Percentiles rank a stretch among this genome's conserved stretches.
Conservation (phyloP, 176 grass and related monocot genomes). For the Cenchrus fungigraminus region DNA sequence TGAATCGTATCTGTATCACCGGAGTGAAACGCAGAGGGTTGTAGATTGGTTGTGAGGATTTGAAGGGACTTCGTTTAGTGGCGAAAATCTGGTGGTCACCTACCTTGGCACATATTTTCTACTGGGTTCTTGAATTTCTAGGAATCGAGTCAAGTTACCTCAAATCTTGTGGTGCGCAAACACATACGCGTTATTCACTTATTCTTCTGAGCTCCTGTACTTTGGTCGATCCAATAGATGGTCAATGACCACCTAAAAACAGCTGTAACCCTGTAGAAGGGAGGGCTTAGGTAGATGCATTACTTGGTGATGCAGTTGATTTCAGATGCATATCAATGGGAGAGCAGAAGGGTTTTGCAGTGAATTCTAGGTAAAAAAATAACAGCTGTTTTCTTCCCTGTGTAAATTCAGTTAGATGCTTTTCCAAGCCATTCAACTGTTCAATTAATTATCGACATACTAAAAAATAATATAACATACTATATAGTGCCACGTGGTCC, state of each 20-base stretch:
- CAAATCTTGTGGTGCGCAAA: not conserved
- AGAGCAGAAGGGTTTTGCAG: not conserved
- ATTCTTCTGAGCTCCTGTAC: not conserved
- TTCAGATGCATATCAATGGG: not conserved
- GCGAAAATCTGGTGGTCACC: not conserved
- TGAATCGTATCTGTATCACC: not conserved
- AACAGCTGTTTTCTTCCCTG: not conserved
- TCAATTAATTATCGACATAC: not conserved
- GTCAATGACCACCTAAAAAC: not conserved
- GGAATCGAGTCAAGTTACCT: not conserved
- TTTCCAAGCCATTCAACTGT: not conserved
- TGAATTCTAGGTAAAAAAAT: not conserved
- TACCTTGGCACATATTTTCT: not conserved
- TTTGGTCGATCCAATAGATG: not conserved
- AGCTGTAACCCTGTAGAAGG: no score
- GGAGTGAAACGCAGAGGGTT: not conserved
- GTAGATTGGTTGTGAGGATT: not conserved
- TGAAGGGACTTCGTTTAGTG: not conserved
- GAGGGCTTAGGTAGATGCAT: not conserved
- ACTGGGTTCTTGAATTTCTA: not conserved
- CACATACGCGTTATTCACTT: not conserved
- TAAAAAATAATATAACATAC: not conserved
- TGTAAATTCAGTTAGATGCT: not conserved
- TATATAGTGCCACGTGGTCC: not conserved
- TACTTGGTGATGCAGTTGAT: not conserved